A percentile compares a stretch with the other conserved stretches of the same genome.
Conservation (phyloP, 75 land plant genomes). For the Cunninghamia lanceolata region DNA sequence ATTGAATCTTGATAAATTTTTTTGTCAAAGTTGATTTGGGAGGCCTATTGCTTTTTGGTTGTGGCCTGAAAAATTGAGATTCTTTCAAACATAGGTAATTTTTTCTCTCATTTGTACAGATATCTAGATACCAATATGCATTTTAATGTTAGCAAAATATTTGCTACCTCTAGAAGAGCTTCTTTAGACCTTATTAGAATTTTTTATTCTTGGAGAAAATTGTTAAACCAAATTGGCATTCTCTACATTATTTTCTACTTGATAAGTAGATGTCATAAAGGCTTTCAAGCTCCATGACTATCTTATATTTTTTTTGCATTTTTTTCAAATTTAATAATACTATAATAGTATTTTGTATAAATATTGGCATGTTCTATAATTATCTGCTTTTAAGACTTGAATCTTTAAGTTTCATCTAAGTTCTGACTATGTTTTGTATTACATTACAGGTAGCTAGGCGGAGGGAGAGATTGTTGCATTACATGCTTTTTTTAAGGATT, state of each 20-base stretch:
- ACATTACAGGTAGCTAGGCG: constrained; percentile 69
- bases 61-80: constrained; percentile 88
- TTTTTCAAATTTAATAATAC: not conserved
- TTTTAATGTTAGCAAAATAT: not conserved
- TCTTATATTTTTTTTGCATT: not conserved
- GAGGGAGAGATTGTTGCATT: constrained; percentile 68
- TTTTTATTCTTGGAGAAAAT: not conserved
- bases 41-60: constrained; percentile 72
- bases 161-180: not conserved
- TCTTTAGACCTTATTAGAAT: not conserved
- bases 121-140: not conserved
- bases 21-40: constrained; percentile 75
- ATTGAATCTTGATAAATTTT: constrained; percentile 78
- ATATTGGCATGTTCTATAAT: not conserved
- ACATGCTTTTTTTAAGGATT: constrained; percentile 82
- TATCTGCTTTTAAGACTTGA: not conserved
- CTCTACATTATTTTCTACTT: not conserved
- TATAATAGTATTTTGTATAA: not conserved
- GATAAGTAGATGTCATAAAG: not conserved
- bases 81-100: constrained; percentile 71
- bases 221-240: not conserved
- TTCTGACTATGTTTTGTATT: not conserved
- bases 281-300: not conserved
- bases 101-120: not conserved
- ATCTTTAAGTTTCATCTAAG: not conserved